Conservation (phyloP, 805 yeast genomes). For the Candida schatavii region DNA sequence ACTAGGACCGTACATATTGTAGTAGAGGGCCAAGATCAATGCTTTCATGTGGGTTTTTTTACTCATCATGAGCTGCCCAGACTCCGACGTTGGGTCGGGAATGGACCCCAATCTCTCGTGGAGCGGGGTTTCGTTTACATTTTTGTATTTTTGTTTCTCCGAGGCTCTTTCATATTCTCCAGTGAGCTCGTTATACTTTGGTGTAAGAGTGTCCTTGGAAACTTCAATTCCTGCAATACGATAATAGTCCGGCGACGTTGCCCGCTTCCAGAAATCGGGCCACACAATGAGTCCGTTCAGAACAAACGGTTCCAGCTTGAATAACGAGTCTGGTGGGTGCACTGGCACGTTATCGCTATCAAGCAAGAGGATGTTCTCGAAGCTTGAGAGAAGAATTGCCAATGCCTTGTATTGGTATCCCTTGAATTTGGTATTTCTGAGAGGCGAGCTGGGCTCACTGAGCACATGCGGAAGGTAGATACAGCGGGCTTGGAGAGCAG, state of each 20-base stretch:
- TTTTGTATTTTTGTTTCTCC: constrained; percentile 4
- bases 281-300: constrained; percentile 59
- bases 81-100: constrained; percentile 34
- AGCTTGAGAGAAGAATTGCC: constrained; percentile 45
- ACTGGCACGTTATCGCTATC: constrained; percentile 80
- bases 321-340: constrained; percentile 58
- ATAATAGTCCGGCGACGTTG: constrained; percentile 72
- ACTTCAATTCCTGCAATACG: constrained; percentile 56
- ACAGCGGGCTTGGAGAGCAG: constrained; percentile 37
- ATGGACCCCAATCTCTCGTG: constrained; percentile 31
- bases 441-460: constrained; percentile 16
- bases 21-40: constrained; percentile 37
- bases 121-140: constrained; percentile 18
- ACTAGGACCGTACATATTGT: constrained; percentile 41
- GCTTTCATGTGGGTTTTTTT: constrained; percentile 38
- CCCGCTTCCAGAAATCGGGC: constrained; percentile 90
- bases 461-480: constrained; percentile 34
- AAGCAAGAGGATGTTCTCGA: constrained; percentile 65
- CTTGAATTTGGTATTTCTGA: constrained; percentile 34
- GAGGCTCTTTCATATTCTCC: constrained; percentile 13
- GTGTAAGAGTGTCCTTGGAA: constrained; percentile 25
- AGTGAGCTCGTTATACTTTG: constrained; percentile 30
- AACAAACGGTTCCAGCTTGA: constrained; percentile 54
- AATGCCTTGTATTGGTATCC: constrained; percentile 44
- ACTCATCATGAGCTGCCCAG: constrained; percentile 42